Conservation (phyloP, 2,329 filamentous ascomycete species). For the Penicillium corylophilum region DNA sequence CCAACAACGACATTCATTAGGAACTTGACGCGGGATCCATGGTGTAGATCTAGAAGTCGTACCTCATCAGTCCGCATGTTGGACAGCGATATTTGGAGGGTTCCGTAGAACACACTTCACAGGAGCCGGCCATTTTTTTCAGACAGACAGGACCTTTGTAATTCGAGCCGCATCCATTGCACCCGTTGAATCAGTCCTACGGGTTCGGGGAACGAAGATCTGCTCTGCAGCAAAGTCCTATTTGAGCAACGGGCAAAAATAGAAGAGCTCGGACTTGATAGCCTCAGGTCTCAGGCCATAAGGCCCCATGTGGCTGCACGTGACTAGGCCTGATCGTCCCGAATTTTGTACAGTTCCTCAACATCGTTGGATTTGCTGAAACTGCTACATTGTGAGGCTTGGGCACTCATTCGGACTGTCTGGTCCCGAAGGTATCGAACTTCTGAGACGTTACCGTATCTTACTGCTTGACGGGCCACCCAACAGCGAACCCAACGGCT, state of each 20-base stretch:
- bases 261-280: slow-evolving; percentile 1
- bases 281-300: slow-evolving; percentile 5
- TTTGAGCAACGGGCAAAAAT: background rate
- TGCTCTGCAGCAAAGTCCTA: slow-evolving; percentile 1
- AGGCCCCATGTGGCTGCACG: background rate
- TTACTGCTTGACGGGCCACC: background rate
- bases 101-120: slow-evolving; percentile 40
- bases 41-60: background rate
- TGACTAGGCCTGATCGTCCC: background rate
- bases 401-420: background rate
- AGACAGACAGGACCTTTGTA: slow-evolving; percentile 8
- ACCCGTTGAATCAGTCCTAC: slow-evolving; percentile 6
- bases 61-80: slow-evolving; percentile 40
- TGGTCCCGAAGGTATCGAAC: background rate
- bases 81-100: slow-evolving; percentile 42
- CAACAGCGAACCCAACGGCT: no score
- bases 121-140: slow-evolving; percentile 31
- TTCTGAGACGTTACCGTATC: background rate
- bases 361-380: background rate
- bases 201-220: background rate
- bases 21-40: background rate
- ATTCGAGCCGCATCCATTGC: slow-evolving; percentile 17
- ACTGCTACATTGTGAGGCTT: background rate
- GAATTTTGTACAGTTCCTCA: background rate
- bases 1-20: background rate